Base-by-base conservation (phyloP, 441 rosid genomes). In the Metrosideros polymorpha region DNA sequence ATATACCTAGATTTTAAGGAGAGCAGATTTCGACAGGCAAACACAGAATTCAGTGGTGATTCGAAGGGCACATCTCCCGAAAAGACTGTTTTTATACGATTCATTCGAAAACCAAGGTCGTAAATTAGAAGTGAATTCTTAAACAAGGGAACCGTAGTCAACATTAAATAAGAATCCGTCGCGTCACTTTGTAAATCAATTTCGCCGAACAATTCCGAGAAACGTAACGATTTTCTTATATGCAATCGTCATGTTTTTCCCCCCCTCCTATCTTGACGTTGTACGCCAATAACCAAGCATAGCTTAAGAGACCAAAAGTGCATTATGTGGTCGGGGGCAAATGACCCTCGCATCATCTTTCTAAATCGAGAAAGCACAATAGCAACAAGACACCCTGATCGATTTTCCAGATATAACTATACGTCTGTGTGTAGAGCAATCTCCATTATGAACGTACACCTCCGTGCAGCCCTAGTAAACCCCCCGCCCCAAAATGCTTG, bases 31-130 rank as follows among this genome's bases (percentile, higher is more conserved):
- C 27, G 27, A 66, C 9, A 2, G 22, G 12, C 27, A 19, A 35
- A 19, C 27, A 9, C 19, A 19, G 0, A 35, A 63, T 66, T 32
- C 0, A 63, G 6, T 5, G 25, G 9, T 32, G 6, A 9, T 63
- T 63, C 3, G 3, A 63, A 32, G 2, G 24, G 13, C 43, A 63
- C 76, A 63, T 2, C 43, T 63, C 35, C 12, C 9, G 13, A 63
- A 18, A 14, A 66, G 7, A 35, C 24, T 9, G 12, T 19, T 66
- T 32, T 66, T 10, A 32, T 32, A 32, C 0, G 0, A 10, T 63
- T 17, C 2, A 63, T 66, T 63, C 0, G 0, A 35, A 66, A 66
- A 63, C 0, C 9, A 4, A 66, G 4, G 7, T 4, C 1, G 2
- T 32, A 9, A 30, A 61, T 30, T 17, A 6, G 1, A 30, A 66